Percentiles rank a stretch among this genome's conserved stretches.
Conservation (phyloP, 352 stramenopile species). For the Phytopythium helicoides region DNA sequence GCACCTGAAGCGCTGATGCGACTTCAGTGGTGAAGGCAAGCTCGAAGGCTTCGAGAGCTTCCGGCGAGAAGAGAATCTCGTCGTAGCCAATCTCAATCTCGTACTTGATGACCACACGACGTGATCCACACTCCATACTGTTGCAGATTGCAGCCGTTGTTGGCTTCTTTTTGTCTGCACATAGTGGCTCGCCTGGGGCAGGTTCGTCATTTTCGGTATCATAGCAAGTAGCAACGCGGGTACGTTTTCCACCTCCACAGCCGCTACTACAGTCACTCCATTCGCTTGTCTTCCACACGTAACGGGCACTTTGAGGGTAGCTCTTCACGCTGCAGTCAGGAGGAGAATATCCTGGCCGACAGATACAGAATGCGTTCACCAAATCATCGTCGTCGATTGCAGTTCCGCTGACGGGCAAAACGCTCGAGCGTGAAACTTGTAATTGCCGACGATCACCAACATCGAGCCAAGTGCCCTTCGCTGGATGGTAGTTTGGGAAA, state of each 20-base stretch:
- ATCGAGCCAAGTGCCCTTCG: neutral
- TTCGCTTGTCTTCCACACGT: slow-evolving; percentile 50
- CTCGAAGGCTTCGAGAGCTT: slow-evolving; percentile 54
- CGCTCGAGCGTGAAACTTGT: neutral
- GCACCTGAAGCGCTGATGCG: slow-evolving; percentile 54
- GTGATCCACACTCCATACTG: slow-evolving; percentile 71
- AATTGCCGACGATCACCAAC: neutral
- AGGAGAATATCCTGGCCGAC: slow-evolving; percentile 51
- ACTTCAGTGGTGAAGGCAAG: slow-evolving; percentile 67
- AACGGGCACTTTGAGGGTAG: slow-evolving; percentile 20
- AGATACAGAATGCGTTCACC: slow-evolving; percentile 49
- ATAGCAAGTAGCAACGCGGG: slow-evolving; percentile 37
- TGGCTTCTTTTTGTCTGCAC: slow-evolving; percentile 32
- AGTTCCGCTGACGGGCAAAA: slow-evolving; percentile 6
- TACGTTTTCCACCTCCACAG: slow-evolving; percentile 57
- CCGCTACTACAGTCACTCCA: slow-evolving; percentile 60
- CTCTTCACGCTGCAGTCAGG: slow-evolving; percentile 66
- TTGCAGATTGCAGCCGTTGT: slow-evolving; percentile 69
- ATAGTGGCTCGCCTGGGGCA: slow-evolving; percentile 25
- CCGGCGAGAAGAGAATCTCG: slow-evolving; percentile 61
- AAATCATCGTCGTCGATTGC: slow-evolving; percentile 20
- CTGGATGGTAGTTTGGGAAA: slow-evolving; percentile 59
- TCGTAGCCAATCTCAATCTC: slow-evolving; percentile 76
- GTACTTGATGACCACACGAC: slow-evolving; percentile 63
- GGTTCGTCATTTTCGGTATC: slow-evolving; percentile 23